Evolutionary conservation across 495 filamentous ascomycete genomes (phyloP).

Genomic region (Penicillium paradoxum): DNA sequence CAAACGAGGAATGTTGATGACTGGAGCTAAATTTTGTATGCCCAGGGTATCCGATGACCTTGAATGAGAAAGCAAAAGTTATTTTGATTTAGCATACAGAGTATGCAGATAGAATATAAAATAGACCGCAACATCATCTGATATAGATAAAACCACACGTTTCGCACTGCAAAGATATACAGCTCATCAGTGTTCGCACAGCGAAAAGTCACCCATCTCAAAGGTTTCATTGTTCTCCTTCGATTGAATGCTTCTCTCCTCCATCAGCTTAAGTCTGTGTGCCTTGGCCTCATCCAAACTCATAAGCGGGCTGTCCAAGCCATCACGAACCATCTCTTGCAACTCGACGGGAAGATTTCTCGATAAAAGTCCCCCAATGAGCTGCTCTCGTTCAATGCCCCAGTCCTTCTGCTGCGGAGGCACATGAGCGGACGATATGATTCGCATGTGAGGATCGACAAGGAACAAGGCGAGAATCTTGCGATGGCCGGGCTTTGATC

Average conservation of each 20-base stretch:
- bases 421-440: constrained; percentile 53
- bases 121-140: too few relatives aligned
- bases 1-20: too few relatives aligned
- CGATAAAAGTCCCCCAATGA: background rate
- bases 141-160: too few relatives aligned
- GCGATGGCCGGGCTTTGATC: constrained; percentile 49
- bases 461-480: constrained; percentile 56
- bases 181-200: constrained; percentile 25
- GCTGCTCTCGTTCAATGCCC: constrained; percentile 16
- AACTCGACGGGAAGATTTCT: constrained; percentile 8
- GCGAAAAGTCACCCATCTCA: constrained; percentile 12
- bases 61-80: too few relatives aligned
- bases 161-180: too few relatives aligned
- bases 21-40: too few relatives aligned
- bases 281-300: constrained; percentile 40
- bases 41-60: too few relatives aligned
- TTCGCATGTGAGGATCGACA: constrained; percentile 48
- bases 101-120: too few relatives aligned
- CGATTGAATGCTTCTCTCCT: constrained; percentile 29
- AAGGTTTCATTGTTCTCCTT: constrained; percentile 14
- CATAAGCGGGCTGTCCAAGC: constrained; percentile 30
- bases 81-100: too few relatives aligned
- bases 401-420: constrained; percentile 50
- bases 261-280: constrained; percentile 47
- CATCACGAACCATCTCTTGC: constrained; percentile 10